Base-by-base conservation (phyloP, 1,284 basidiomycete species). In the Rhodotorula sp. region DNA sequence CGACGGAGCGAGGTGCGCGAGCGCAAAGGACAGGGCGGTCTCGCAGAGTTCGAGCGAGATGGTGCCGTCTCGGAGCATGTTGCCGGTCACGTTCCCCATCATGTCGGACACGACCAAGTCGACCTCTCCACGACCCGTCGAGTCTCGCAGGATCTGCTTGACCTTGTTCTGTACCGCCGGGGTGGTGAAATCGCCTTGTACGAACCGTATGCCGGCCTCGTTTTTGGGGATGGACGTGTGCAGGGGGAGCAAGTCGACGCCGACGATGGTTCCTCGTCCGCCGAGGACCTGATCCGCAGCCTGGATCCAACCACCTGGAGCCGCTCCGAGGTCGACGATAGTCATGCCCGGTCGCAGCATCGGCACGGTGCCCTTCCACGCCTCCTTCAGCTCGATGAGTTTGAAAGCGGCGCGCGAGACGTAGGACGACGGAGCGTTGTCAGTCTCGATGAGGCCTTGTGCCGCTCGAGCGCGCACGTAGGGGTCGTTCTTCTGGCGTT, bases 91-190 rank as follows among this genome's bases (percentile, higher is more conserved):
- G 48, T 81, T 79, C 43, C 80, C 81, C 82, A 84, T 82, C 83
- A 84, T 84, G 76, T 84, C 83, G 54, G 78, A 80, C 29, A 83
- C 62, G 20, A 83, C 81, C 15, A 80, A 77, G 75, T 84, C 82
- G 6, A 83, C 81, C 18, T 60, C 26, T 10, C 29, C 23, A 3
- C 51, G 31, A 2, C 54, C 58, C 12, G 61, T 69, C 31, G 46
- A 51, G 1, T 52, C 58, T 1, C 16, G 12, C 16, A 72, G 26
- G 7, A 67, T 52, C 23, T 29, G 26, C 3, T 39, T 21, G 15
- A 76, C 23, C 15, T 52, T 26, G 2, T n/a, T 49, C 34, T 73
- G 71, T 1, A 58, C 54, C 26, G 52, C 31, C 0, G 69, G 65
- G 34, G 73, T 68, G 34, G 75, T 69, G 31, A 77, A 77, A 52